Conservation (phyloP, 2,329 filamentous ascomycete genomes). For the Apiospora malaysiana region DNA sequence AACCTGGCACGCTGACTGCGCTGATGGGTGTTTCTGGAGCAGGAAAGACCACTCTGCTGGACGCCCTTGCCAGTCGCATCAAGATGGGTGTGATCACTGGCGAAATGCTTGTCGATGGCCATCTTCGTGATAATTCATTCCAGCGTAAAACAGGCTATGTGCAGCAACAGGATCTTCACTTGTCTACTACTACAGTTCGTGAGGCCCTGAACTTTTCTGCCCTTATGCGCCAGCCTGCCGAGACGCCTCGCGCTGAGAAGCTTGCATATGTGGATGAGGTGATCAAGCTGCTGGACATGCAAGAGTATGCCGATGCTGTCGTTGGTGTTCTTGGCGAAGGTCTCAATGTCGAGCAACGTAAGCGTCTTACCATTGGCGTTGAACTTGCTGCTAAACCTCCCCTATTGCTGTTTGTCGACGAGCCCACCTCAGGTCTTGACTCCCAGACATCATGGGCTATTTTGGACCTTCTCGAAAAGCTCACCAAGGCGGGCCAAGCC, state of each 20-base stretch:
- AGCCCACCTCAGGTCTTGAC: conserved; percentile 93
- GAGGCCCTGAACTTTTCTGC: conserved; percentile 89
- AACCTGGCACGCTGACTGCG: conserved; percentile 85
- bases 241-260: conserved; percentile 78
- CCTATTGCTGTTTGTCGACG: conserved; percentile 89
- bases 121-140: conserved; percentile 76
- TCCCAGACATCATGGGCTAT: conserved; percentile 95
- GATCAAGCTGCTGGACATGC: conserved; percentile 89
- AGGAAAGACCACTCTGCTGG: conserved; percentile 86
- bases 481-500: conserved; percentile 87
- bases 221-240: conserved; percentile 79
- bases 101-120: conserved; percentile 71
- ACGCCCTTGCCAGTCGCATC: conserved; percentile 81
- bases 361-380: conserved; percentile 92
- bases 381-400: conserved; percentile 92
- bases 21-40: conserved; percentile 90
- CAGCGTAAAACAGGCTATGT: conserved; percentile 90
- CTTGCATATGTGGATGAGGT: conserved; percentile 87
- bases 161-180: conserved; percentile 88
- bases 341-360: conserved; percentile 73
- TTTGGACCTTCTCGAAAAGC: conserved; percentile 83
- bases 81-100: conserved; percentile 86
- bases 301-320: conserved; percentile 86
- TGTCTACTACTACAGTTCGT: conserved; percentile 82
- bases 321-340: conserved; percentile 91